Evolutionary conservation across 257 asterid genomes (phyloP).

Genomic region (Buddleja alternifolia): DNA sequence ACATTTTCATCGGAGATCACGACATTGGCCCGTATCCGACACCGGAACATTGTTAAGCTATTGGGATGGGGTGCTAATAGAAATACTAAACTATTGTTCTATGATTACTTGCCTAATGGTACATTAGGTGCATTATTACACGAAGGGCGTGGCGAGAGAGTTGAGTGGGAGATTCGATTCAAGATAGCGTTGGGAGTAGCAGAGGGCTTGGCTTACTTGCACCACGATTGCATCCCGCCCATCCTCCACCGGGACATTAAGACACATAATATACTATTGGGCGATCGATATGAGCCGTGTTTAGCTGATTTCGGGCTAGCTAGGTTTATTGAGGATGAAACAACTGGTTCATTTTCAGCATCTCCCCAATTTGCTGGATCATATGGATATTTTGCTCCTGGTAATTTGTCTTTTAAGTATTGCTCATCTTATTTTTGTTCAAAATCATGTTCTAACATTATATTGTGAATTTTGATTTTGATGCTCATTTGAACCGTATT

Average conservation of each 20-base stretch:
- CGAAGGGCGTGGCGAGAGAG: constrained; percentile 46
- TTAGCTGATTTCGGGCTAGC: constrained; percentile 87
- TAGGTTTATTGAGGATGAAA: constrained; percentile 67
- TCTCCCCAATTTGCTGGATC: constrained; percentile 84
- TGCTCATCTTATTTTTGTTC: constrained; percentile 6
- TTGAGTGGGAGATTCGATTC: constrained; percentile 74
- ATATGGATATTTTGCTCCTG: constrained; percentile 90
- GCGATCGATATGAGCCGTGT: constrained; percentile 66
- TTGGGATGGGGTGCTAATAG: constrained; percentile 80
- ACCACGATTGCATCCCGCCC: constrained; percentile 78
- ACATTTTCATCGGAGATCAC: constrained; percentile 74
- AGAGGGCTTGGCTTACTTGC: constrained; percentile 78
- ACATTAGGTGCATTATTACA: constrained; percentile 60
- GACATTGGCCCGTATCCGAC: constrained; percentile 68
- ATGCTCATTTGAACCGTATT: not conserved
- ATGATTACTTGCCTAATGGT: constrained; percentile 71
- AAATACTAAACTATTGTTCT: constrained; percentile 70
- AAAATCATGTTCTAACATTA: not conserved
- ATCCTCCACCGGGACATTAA: constrained; percentile 82
- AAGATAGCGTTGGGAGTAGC: constrained; percentile 79
- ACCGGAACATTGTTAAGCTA: constrained; percentile 67
- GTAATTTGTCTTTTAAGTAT: constrained; percentile 38
- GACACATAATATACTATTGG: constrained; percentile 64
- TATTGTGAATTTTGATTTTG: not conserved
- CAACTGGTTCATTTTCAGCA: constrained; percentile 41